These are phyloP conservation scores for Viscum album DNA, from an alignment of 177 flowering plant genomes.

Conservation along the genomic window DNA sequence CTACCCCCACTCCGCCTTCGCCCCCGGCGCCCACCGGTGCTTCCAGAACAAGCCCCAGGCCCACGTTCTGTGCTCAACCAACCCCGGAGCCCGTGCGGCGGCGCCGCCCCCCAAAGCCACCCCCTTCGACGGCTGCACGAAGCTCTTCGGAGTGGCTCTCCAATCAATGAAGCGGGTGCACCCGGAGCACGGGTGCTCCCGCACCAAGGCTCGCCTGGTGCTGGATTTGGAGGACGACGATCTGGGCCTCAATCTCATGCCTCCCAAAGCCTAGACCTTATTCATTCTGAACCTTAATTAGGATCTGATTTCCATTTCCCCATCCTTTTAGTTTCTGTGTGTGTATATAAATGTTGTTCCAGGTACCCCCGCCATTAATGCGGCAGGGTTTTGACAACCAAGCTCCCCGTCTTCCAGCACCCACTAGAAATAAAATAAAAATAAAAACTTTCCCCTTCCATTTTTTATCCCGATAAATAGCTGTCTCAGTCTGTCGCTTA, in stretches of 20 bases:
- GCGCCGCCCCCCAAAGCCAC: neutral
- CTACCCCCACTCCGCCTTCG: conserved; percentile 29
- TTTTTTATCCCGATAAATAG: no score
- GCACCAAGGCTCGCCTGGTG: conserved; percentile 43
- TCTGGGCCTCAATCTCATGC: conserved; percentile 79
- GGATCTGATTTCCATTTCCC: neutral
- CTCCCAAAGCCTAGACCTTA: conserved; percentile 26
- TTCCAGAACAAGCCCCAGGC: conserved; percentile 14
- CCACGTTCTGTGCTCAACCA: conserved; percentile 12
- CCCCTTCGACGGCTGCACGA: conserved; percentile 20
- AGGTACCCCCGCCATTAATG: neutral
- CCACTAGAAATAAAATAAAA: no score
- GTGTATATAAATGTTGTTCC: neutral
- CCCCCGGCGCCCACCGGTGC: conserved; percentile 26
- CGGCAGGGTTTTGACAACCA: neutral
- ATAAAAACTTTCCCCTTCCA: no score
- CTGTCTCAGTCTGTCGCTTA: no score
- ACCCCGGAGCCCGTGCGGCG: neutral
- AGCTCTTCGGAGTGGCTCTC: conserved; percentile 75
- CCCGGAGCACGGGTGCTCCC: conserved; percentile 38
- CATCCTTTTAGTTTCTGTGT: neutral
- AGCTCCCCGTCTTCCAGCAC: no score
- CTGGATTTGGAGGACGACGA: conserved; percentile 40
- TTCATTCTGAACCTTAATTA: no score
- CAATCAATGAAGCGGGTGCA: conserved; percentile 74